A percentile compares a stretch with the other conserved stretches of the same genome.
Evolutionary conservation across 192 early-diverging fungal genomes (phyloP).

Genomic region (Coemansia pectinata): DNA sequence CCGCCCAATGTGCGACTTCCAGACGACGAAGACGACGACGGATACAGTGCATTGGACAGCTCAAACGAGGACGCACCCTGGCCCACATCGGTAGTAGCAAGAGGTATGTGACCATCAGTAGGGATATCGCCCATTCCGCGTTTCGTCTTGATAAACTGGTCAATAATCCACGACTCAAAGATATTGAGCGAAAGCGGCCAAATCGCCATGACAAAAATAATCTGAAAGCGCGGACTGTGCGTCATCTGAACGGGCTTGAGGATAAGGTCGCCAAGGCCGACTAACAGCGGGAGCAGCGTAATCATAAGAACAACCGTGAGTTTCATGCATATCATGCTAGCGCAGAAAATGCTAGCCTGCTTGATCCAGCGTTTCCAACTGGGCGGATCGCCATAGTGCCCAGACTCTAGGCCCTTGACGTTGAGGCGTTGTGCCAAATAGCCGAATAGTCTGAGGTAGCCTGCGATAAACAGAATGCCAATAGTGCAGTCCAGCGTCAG

Average conservation of each 20-base stretch:
- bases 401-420: slow-evolving; percentile 42
- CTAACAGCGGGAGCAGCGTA: slow-evolving; percentile 28
- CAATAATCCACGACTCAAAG: slow-evolving; percentile 54
- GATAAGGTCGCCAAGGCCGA: slow-evolving; percentile 42
- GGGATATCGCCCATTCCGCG: not conserved
- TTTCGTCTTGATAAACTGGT: slow-evolving; percentile 53
- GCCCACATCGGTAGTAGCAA: slow-evolving; percentile 12
- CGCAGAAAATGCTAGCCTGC: slow-evolving; percentile 41
- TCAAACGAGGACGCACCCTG: slow-evolving; percentile 19
- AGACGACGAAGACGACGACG: slow-evolving; percentile 10
- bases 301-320: slow-evolving; percentile 43
- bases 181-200: slow-evolving; percentile 55
- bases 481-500: slow-evolving; percentile 53
- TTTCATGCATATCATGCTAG: slow-evolving; percentile 54
- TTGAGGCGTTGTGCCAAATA: slow-evolving; percentile 14
- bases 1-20: slow-evolving; percentile 31
- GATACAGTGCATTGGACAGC: slow-evolving; percentile 13
- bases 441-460: slow-evolving; percentile 36
- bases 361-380: slow-evolving; percentile 44
- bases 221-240: slow-evolving; percentile 46
- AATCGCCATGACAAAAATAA: slow-evolving; percentile 56
- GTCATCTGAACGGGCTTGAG: slow-evolving; percentile 44
- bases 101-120: slow-evolving; percentile 30
- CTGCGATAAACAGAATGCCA: slow-evolving; percentile 38
- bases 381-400: slow-evolving; percentile 52